A percentile compares a stretch with the other conserved stretches of the same genome.
phyloP scores from a whole-genome alignment of 179 eudicot genomes.

The Heliamphora pulchella region DNA sequence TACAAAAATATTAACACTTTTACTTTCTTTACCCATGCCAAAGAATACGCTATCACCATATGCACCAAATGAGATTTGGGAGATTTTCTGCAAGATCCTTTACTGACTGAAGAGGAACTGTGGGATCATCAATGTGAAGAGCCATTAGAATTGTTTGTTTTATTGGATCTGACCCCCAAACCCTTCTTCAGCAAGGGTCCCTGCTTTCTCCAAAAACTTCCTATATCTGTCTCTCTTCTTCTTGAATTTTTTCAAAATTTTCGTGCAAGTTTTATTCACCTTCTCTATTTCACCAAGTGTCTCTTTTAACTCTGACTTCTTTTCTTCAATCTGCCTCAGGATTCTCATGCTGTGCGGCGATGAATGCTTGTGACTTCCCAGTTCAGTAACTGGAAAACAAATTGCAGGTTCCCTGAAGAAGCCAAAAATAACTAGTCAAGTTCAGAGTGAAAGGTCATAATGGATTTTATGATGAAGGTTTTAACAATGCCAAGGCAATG shows the following conservation, averaged over 20 bases:
- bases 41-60: neutral
- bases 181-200: neutral
- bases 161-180: neutral
- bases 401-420: conserved; percentile 36
- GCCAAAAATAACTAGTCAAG: neutral
- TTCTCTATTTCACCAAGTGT: neutral
- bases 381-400: conserved; percentile 32
- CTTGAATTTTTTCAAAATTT: neutral
- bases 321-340: conserved; percentile 13
- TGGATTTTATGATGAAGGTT: neutral
- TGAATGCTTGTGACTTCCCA: neutral
- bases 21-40: too few species aligned
- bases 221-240: conserved; percentile 3
- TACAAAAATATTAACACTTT: neutral
- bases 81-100: too few species aligned
- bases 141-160: neutral
- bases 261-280: neutral
- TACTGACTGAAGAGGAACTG: neutral
- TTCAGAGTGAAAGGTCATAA: neutral
- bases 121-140: neutral
- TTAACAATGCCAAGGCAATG: neutral
- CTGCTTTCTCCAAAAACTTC: conserved; percentile 14
- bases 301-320: conserved; percentile 3
- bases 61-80: neutral
- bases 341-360: neutral